phyloP scores from a whole-genome alignment of 2,329 filamentous ascomycete genomes.

The Conoideocrella luteorostrata region DNA sequence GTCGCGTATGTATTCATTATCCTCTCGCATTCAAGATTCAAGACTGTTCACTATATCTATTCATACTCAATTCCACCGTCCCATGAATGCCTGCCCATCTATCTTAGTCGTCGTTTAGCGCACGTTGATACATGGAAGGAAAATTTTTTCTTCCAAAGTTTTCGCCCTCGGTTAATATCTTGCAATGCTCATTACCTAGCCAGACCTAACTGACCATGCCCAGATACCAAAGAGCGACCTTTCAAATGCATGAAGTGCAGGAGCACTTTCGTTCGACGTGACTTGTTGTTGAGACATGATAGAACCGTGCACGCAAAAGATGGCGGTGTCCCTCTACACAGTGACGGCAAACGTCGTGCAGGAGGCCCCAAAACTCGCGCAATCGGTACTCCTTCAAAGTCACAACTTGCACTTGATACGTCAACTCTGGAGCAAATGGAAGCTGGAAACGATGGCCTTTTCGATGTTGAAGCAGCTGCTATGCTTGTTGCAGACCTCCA shows the following conservation, averaged over 20 bases:
- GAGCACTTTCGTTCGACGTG: conserved; percentile 96
- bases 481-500: conserved; percentile 98
- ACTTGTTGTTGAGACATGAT: conserved; percentile 92
- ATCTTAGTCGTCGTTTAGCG: too few relatives aligned
- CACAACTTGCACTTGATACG: conserved; percentile 72
- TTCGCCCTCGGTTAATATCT: conserved; percentile 9
- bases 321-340: conserved; percentile 86
- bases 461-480: conserved; percentile 93
- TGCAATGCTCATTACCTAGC: conserved; percentile 7
- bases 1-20: conserved; percentile 70
- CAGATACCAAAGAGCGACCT: conserved; percentile 96
- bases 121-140: too few relatives aligned
- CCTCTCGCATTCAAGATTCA: background rate
- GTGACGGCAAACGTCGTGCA: conserved; percentile 83
- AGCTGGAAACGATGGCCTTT: conserved; percentile 80
- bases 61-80: background rate
- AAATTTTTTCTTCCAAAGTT: too few relatives aligned
- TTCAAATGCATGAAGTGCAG: conserved; percentile 99
- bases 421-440: conserved; percentile 89
- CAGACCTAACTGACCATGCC: conserved; percentile 6
- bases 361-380: conserved; percentile 61
- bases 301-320: conserved; percentile 98
- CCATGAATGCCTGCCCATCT: too few relatives aligned
- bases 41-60: background rate
- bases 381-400: conserved; percentile 63